Evolutionary conservation across 306 rosid species (phyloP), one percentile per base, ranked within the genome.

Genomic region (Prunus campanulata): DNA sequence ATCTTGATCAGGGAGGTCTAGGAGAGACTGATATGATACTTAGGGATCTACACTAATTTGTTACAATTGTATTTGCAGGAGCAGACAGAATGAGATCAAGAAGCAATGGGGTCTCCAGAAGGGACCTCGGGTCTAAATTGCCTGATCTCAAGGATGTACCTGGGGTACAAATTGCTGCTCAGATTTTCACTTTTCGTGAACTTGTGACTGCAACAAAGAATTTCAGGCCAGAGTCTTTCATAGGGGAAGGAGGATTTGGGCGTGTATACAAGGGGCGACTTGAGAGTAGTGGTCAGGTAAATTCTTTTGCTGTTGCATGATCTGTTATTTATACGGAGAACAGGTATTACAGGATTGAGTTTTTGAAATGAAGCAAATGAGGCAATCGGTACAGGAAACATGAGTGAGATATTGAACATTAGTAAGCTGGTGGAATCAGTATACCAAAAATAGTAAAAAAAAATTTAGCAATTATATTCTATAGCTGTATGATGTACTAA

Each of bases 201-300:
- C 96, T 93, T 66, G 93, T 88, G 0, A 80, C 83, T 8, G 97
- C 97, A 48, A 93, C 98, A 12, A 91, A 85, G 82, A 89, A 91
- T 75, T 93, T 93, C 72, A 84, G 84, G 82, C 93, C 93, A 8
- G 97, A 93, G 56, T 89, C 86, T 70, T 93, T 93, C 80, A 66
- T 93, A 22, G 98, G 98, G 76, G 98, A 93, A 87, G 98, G 98
- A 75, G 98, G 98, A 35, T 93, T 93, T 57, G 98, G 98, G 54
- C 90, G 97, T 69, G 98, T 93, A 47, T 93, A 93, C 85, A 93
- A 88, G 86, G 98, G 98, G 54, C 86, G 75, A 30, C 91, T 93
- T 0, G 98, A 93, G 82, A 85, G 90, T 83, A 88, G 93, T 20
- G 88, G 88, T 73, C 98, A 93, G 91, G 98, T 93, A 86, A 72